These are phyloP conservation scores for Pichia exigua DNA, from an alignment of 805 yeast species.

Conservation along the genomic window DNA sequence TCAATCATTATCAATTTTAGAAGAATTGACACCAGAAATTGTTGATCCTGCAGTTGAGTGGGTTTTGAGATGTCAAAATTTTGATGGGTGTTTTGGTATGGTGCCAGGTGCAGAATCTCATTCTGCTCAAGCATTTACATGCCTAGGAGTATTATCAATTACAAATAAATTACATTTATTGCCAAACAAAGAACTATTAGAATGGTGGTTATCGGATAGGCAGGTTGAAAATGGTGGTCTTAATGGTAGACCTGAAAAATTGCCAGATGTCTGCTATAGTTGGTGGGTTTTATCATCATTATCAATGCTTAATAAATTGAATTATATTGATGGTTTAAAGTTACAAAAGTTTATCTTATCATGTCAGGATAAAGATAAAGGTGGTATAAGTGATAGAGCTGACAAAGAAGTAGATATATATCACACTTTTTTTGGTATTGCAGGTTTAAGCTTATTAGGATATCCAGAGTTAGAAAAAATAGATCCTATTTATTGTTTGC, in stretches of 20 bases:
- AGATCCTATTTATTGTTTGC: constrained; percentile 87
- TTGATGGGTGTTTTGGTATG: constrained; percentile 94
- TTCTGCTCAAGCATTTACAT: constrained; percentile 85
- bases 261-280: constrained; percentile 95
- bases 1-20: constrained; percentile 64
- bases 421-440: constrained; percentile 85
- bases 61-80: constrained; percentile 67
- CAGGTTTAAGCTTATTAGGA: constrained; percentile 77
- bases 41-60: constrained; percentile 56
- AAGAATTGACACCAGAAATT: constrained; percentile 40
- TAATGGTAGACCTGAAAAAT: constrained; percentile 92
- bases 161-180: constrained; percentile 46
- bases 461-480: constrained; percentile 50
- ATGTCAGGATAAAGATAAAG: constrained; percentile 70
- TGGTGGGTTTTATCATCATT: constrained; percentile 93
- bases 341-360: constrained; percentile 59
- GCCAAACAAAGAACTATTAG: constrained; percentile 39
- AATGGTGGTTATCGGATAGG: constrained; percentile 88
- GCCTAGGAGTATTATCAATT: constrained; percentile 74
- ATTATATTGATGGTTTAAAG: constrained; percentile 69
- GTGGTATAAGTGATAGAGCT: constrained; percentile 90
- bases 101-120: constrained; percentile 95
- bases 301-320: constrained; percentile 52
- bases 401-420: constrained; percentile 89
- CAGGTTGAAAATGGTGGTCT: constrained; percentile 85